phyloP scores from a whole-genome alignment of 306 rosid species.

The Canavalia ensiformis region DNA sequence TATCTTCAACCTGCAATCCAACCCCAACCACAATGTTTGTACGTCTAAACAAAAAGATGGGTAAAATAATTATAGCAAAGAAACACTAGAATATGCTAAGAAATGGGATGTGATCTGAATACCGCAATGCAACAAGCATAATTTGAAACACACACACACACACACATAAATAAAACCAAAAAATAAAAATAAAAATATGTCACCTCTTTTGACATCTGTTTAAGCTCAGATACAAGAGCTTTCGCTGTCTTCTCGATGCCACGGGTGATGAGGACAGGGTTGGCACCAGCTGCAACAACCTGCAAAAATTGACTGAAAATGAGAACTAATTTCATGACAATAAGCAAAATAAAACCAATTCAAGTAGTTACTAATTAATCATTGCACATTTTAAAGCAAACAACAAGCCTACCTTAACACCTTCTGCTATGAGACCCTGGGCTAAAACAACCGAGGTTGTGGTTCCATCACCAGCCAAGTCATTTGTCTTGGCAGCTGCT shows the following conservation, averaged over 20 bases:
- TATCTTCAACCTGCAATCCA: slow-evolving; percentile 89
- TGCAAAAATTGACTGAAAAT: slow-evolving; percentile 42
- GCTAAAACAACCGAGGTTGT: slow-evolving; percentile 99
- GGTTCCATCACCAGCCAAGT: slow-evolving; percentile 99
- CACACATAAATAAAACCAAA: neutral
- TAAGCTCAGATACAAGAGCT: slow-evolving; percentile 86
- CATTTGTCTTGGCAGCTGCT: slow-evolving; percentile 99
- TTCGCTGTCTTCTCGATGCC: slow-evolving; percentile 95
- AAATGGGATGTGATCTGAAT: neutral
- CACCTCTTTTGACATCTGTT: slow-evolving; percentile 91
- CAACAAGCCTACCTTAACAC: slow-evolving; percentile 88
- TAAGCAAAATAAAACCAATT: slow-evolving; percentile 9
- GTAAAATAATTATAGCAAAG: neutral
- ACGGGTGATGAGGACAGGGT: slow-evolving; percentile 96
- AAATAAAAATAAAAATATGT: neutral
- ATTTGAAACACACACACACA: neutral
- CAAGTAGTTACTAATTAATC: neutral
- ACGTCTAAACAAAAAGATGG: neutral
- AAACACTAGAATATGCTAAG: neutral
- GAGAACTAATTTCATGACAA: neutral
- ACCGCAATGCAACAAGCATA: neutral
- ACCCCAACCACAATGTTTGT: slow-evolving; percentile 5
- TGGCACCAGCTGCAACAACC: slow-evolving; percentile 99
- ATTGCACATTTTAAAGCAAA: neutral
- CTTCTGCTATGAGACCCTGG: slow-evolving; percentile 98